Conservation (phyloP, 2,329 filamentous ascomycete genomes). For the Amauroascus verrucosus region DNA sequence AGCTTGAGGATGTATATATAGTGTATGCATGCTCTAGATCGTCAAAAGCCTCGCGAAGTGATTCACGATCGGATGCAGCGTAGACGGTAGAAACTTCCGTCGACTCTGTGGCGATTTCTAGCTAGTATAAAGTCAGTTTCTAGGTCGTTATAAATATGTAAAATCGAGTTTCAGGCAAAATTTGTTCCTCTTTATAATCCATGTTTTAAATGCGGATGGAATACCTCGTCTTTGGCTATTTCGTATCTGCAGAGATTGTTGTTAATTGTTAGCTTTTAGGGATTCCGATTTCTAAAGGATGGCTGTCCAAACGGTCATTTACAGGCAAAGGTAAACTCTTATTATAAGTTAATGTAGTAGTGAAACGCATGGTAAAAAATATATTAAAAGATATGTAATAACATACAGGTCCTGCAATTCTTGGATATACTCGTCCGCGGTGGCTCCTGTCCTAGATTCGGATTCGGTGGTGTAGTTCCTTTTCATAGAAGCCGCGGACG, state of each 20-base stretch:
- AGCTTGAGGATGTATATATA: constrained; percentile 24
- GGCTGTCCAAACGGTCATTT: too few species aligned
- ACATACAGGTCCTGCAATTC: constrained; percentile 18
- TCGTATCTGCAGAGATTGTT: constrained; percentile 29
- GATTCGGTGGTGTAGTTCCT: not conserved
- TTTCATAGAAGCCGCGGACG: not conserved
- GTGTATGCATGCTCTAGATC: constrained; percentile 29
- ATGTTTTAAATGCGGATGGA: too few species aligned
- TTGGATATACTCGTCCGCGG: constrained; percentile 16
- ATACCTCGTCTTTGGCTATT: constrained; percentile 36
- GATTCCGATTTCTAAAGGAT: too few species aligned
- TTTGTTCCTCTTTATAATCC: too few species aligned
- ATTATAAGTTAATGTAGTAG: too few species aligned
- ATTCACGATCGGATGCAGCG: constrained; percentile 37
- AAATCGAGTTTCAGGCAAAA: too few species aligned
- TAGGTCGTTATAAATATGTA: too few species aligned
- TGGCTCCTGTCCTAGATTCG: not conserved
- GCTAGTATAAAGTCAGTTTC: constrained; percentile 20
- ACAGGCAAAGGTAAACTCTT: too few species aligned
- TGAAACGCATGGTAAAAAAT: not conserved
- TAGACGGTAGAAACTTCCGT: constrained; percentile 38
- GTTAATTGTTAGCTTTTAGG: constrained; percentile 1
- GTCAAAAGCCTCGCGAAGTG: constrained; percentile 38
- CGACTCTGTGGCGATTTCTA: constrained; percentile 42
- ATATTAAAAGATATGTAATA: not conserved